A percentile compares a stretch with the other conserved stretches of the same genome.
phyloP scores from a whole-genome alignment of 2,329 filamentous ascomycete species.

The Arthrobotrys sphaeroides region DNA sequence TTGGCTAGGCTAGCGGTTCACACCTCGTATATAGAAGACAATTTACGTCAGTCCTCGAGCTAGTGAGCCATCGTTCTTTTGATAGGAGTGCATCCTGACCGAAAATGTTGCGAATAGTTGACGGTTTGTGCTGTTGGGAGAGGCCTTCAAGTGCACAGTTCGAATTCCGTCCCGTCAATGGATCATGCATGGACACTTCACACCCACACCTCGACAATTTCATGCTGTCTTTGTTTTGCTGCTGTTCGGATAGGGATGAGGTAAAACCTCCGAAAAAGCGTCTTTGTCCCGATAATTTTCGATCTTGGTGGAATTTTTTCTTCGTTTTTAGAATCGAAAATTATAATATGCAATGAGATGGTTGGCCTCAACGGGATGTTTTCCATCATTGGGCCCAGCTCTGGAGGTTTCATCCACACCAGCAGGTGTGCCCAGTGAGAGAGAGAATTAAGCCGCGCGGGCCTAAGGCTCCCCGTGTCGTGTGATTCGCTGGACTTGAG shows the following conservation, averaged over 20 bases:
- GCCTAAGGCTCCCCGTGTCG: slow-evolving; percentile 38
- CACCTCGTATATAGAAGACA: slow-evolving; percentile 5
- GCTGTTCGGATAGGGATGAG: background rate
- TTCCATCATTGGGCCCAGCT: background rate
- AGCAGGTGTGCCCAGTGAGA: background rate
- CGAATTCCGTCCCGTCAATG: background rate
- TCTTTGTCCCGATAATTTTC: slow-evolving; percentile 7
- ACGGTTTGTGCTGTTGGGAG: slow-evolving; percentile 31
- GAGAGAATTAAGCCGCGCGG: slow-evolving; percentile 38
- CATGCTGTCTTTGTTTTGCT: background rate
- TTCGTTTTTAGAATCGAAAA: background rate
- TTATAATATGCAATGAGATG: slow-evolving; percentile 10
- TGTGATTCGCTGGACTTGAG: slow-evolving; percentile 42
- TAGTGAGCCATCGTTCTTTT: slow-evolving; percentile 1
- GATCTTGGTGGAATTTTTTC: background rate
- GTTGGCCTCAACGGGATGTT: background rate
- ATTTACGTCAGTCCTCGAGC: slow-evolving; percentile 18
- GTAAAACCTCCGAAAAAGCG: slow-evolving; percentile 14
- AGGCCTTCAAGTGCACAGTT: background rate
- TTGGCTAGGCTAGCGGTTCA: slow-evolving; percentile 7
- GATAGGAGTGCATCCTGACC: background rate
- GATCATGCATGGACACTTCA: slow-evolving; percentile 33
- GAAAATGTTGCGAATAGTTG: slow-evolving; percentile 2
- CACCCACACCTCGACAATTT: slow-evolving; percentile 11
- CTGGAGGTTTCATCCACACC: background rate